Conservation (phyloP, 495 filamentous ascomycete species). For the Annulohypoxylon nitens region DNA sequence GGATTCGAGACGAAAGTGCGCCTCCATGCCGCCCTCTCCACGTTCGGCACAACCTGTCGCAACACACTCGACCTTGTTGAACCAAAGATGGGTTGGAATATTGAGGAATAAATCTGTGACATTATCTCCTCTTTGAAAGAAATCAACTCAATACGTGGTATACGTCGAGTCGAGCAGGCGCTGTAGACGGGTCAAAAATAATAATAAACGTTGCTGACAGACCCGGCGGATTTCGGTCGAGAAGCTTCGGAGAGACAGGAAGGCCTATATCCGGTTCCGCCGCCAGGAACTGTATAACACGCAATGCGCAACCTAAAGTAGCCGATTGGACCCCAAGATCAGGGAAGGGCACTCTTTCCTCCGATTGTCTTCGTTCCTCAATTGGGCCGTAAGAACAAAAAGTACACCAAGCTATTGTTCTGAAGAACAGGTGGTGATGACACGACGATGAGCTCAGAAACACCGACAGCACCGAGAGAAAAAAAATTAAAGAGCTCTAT, state of each 20-base stretch:
- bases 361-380: background rate
- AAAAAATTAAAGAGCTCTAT: constrained; percentile 39
- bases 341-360: background rate
- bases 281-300: constrained; percentile 6
- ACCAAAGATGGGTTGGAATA: constrained; percentile 36
- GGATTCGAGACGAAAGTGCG: constrained; percentile 43
- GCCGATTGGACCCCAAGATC: background rate
- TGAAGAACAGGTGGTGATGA: constrained; percentile 30
- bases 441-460: constrained; percentile 45
- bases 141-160: background rate
- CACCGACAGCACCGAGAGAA: background rate
- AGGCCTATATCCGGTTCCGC: constrained; percentile 37
- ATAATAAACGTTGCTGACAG: constrained; percentile 28
- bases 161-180: background rate
- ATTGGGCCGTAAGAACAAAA: constrained; percentile 2
- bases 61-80: constrained; percentile 26
- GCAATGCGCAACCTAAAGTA: background rate
- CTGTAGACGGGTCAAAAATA: background rate
- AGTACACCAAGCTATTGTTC: background rate
- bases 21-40: constrained; percentile 35
- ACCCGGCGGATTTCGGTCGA: constrained; percentile 32
- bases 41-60: constrained; percentile 37
- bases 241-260: constrained; percentile 38
- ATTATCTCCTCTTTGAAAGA: constrained; percentile 22
- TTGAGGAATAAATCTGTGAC: constrained; percentile 42